phyloP scores from a whole-genome alignment of 768 basidiomycete genomes.

The Collybia mongolica region DNA sequence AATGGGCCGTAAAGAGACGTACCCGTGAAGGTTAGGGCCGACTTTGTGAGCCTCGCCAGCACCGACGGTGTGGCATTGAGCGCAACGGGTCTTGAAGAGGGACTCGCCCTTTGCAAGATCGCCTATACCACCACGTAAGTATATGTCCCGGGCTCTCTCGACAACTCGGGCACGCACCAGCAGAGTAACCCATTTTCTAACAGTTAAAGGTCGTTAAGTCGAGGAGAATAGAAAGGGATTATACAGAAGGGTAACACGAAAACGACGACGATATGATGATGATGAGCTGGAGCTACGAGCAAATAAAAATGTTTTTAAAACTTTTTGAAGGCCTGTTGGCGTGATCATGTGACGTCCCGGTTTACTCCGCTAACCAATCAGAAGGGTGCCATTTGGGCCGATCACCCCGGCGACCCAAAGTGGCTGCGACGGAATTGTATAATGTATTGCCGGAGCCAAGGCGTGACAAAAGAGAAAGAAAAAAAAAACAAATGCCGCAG shows the following conservation, averaged over 20 bases:
- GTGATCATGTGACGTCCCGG: conserved; percentile 16
- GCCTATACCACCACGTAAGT: conserved; percentile 50
- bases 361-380: conserved; percentile 19
- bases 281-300: conserved; percentile 5
- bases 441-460: neutral
- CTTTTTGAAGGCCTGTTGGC: conserved; percentile 7
- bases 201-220: conserved; percentile 3
- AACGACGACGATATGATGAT: conserved; percentile 12
- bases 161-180: too few relatives aligned
- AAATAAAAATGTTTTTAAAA: conserved; percentile 9
- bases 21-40: conserved; percentile 96
- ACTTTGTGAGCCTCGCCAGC: conserved; percentile 82
- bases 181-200: conserved; percentile 36
- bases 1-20: conserved; percentile 22
- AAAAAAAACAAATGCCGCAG: too few relatives aligned
- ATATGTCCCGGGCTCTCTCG: too few relatives aligned
- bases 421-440: neutral
- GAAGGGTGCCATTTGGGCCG: conserved; percentile 4
- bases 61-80: conserved; percentile 90
- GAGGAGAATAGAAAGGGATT: conserved; percentile 5
- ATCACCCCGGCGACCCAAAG: neutral
- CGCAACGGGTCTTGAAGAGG: conserved; percentile 96
- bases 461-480: too few relatives aligned
- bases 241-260: conserved; percentile 13
- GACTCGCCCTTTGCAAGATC: conserved; percentile 87